Percentiles rank a stretch among this genome's conserved stretches.
Conservation (phyloP, 1,139 yeast genomes). For the Scheffersomyces insectosa region DNA sequence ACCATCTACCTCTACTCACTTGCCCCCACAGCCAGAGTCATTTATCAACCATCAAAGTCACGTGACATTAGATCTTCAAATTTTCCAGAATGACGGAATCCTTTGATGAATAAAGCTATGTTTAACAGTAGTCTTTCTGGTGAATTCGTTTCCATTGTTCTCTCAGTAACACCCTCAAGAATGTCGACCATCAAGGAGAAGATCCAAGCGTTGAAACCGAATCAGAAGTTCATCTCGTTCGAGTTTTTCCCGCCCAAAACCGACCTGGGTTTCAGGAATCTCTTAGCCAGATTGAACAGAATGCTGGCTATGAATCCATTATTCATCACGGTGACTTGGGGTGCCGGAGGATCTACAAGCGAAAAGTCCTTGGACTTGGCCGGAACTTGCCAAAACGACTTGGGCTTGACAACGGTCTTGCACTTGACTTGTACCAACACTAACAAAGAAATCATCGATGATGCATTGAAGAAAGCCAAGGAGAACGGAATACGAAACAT, state of each 20-base stretch:
- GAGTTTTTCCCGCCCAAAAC: conserved; percentile 99
- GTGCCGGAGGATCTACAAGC: conserved; percentile 96
- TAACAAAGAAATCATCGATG: conserved; percentile 71
- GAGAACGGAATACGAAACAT: conserved; percentile 78
- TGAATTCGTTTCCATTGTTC: too few species aligned
- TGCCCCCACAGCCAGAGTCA: too few species aligned
- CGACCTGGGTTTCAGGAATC: conserved; percentile 78
- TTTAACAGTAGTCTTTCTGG: too few species aligned
- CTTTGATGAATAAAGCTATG: too few species aligned
- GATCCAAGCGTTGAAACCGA: conserved; percentile 48
- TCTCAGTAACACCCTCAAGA: neutral
- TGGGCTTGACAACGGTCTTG: conserved; percentile 84
- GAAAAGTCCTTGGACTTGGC: conserved; percentile 86
- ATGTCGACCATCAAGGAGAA: conserved; percentile 55
- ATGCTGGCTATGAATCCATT: conserved; percentile 87
- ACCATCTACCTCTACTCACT: too few species aligned
- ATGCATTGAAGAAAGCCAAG: conserved; percentile 75
- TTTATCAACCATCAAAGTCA: too few species aligned
- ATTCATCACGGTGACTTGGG: conserved; percentile 96
- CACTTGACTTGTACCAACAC: conserved; percentile 97
- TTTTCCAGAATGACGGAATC: too few species aligned
- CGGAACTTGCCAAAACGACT: conserved; percentile 67
- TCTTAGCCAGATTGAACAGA: conserved; percentile 82
- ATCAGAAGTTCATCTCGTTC: conserved; percentile 72
- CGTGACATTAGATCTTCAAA: too few species aligned